phyloP scores from a whole-genome alignment of 257 asterid species.

The Hygrophila difformis region DNA sequence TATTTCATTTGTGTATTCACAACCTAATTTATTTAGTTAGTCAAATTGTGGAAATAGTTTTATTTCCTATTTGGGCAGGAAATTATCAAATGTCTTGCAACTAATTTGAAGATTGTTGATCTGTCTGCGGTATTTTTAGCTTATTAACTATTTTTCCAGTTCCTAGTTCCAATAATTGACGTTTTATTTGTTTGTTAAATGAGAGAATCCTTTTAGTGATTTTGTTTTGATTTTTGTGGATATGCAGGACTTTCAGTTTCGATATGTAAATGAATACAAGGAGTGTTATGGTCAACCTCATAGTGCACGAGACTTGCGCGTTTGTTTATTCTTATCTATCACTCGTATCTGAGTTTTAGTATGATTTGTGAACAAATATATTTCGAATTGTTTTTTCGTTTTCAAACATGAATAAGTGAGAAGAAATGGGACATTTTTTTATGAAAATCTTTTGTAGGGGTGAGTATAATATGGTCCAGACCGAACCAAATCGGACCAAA shows the following conservation, averaged over 20 bases:
- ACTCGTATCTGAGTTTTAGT: background rate
- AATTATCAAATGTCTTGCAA: slow-evolving; percentile 77
- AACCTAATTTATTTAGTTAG: no score
- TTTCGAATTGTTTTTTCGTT: no score
- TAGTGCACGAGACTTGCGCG: slow-evolving; percentile 75
- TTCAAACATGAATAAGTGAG: no score
- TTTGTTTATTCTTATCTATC: slow-evolving; percentile 16
- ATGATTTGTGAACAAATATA: background rate
- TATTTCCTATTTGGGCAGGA: slow-evolving; percentile 41
- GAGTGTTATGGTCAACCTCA: slow-evolving; percentile 99
- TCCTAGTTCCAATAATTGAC: background rate
- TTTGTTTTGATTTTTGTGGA: no score
- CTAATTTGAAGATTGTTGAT: slow-evolving; percentile 72
- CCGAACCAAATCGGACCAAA: no score
- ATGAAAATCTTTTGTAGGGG: background rate
- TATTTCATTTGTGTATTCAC: no score
- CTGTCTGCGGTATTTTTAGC: slow-evolving; percentile 76
- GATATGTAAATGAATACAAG: slow-evolving; percentile 63
- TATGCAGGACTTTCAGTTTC: slow-evolving; percentile 80
- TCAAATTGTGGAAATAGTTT: no score
- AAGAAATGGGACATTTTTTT: no score
- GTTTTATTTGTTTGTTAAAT: no score
- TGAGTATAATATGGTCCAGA: no score
- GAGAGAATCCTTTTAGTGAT: no score
- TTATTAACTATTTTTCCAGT: background rate